These are phyloP conservation scores for cucumber (Cucumis sativus) DNA, from an alignment of 306 rosid genomes.

Conservation along the genomic window Cucumber_9930_V3 NC_026657.2:3011001-3011500, in stretches of 20 bases:
- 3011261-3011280: slow-evolving; percentile 50
- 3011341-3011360: slow-evolving; percentile 27
- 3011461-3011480: slow-evolving; percentile 9
- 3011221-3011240: slow-evolving; percentile 24
- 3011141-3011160: not conserved
- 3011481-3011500: slow-evolving; percentile 29
- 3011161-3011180: not conserved
- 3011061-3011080: not conserved
- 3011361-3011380: slow-evolving; percentile 21
- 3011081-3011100: not conserved
- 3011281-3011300: slow-evolving; percentile 27
- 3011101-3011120: not conserved
- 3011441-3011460: slow-evolving; percentile 10
- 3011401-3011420: slow-evolving; percentile 24
- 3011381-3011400: slow-evolving; percentile 18
- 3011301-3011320: slow-evolving; percentile 42
- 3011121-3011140: not conserved
- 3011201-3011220: not conserved
- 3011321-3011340: slow-evolving; percentile 31
- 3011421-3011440: slow-evolving; percentile 18
- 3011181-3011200: not conserved
- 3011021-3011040: not conserved
- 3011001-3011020: not conserved
- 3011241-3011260: slow-evolving; percentile 32
- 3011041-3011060: not conserved